A percentile compares a stretch with the other conserved stretches of the same genome.
These are phyloP conservation scores for Paraconiothyrium sp. DNA, from an alignment of 2,329 filamentous ascomycete species.

Conservation along the genomic window DNA sequence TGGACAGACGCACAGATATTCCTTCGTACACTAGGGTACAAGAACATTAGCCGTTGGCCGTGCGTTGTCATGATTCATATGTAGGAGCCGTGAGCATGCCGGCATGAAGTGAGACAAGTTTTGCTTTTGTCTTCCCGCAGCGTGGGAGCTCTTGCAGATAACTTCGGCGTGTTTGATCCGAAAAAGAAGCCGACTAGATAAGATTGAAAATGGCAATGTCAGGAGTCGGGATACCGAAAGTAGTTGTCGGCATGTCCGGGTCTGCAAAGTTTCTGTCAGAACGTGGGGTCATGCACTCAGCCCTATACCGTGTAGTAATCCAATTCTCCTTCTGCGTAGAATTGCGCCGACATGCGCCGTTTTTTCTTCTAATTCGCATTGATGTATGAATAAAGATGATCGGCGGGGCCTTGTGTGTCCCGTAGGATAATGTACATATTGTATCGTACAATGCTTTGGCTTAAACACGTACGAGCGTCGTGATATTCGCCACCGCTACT, in stretches of 20 bases:
- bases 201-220: neutral
- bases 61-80: neutral
- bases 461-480: neutral
- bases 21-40: neutral
- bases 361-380: constrained; percentile 1
- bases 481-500: constrained; percentile 16
- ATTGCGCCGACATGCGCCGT: neutral
- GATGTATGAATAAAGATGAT: neutral
- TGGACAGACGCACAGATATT: neutral
- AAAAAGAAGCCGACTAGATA: constrained; percentile 6
- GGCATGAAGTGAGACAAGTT: neutral
- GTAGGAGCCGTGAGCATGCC: neutral
- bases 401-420: neutral
- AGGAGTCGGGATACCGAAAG: constrained; percentile 4
- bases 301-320: neutral
- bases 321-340: neutral
- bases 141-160: neutral
- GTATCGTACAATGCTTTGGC: neutral
- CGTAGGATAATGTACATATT: neutral
- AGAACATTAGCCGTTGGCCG: neutral
- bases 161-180: neutral
- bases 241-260: neutral
- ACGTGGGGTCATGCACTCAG: neutral
- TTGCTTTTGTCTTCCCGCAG: neutral
- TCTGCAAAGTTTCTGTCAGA: neutral